Conservation (phyloP, 2,329 filamentous ascomycete species). For the Juglanconis juglandina region DNA sequence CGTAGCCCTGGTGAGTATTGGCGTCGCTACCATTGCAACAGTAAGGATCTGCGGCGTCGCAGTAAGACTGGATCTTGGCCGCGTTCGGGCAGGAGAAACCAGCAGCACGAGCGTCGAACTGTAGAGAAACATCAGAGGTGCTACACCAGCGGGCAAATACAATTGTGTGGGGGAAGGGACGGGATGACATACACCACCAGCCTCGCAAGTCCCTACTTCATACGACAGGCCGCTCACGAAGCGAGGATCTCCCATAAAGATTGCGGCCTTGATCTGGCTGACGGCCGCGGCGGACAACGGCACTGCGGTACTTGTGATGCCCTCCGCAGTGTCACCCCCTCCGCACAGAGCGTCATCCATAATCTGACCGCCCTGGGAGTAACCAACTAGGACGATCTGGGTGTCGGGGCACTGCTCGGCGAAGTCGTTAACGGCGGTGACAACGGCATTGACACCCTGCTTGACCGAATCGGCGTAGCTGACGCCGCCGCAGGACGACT, state of each 20-base stretch:
- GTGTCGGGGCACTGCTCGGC: constrained; percentile 54
- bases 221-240: constrained; percentile 53
- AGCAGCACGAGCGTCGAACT: constrained; percentile 54
- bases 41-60: constrained; percentile 57
- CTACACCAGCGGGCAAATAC: no score
- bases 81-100: constrained; percentile 53
- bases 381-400: constrained; percentile 58
- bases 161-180: no score
- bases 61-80: constrained; percentile 57
- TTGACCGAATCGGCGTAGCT: constrained; percentile 58
- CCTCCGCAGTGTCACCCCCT: constrained; percentile 47
- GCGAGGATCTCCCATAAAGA: constrained; percentile 64
- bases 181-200: constrained; percentile 51
- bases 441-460: constrained; percentile 56
- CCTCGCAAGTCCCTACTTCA: constrained; percentile 57
- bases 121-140: neutral
- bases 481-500: constrained; percentile 53
- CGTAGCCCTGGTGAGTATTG: constrained; percentile 55
- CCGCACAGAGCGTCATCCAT: constrained; percentile 62
- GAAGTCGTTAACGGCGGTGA: constrained; percentile 56
- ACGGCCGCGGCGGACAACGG: constrained; percentile 45
- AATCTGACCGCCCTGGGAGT: constrained; percentile 63
- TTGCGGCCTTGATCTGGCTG: constrained; percentile 57
- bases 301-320: constrained; percentile 40
- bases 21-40: constrained; percentile 58